These are phyloP conservation scores for Colletotrichum somersetense DNA, from an alignment of 2,329 filamentous ascomycete genomes.

Conservation along the genomic window DNA sequence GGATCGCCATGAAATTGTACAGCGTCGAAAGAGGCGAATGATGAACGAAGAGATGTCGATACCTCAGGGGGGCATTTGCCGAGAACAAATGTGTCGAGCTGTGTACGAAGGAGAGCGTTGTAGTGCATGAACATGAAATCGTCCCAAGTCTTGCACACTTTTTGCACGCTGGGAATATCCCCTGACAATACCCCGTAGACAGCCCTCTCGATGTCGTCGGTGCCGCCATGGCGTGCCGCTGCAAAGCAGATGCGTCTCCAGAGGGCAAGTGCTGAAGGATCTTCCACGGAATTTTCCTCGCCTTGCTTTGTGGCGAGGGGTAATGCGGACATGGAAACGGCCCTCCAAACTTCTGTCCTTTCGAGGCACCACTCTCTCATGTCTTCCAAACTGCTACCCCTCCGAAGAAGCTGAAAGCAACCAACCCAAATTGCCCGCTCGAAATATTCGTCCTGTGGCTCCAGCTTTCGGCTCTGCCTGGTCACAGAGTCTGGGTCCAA, in stretches of 20 bases:
- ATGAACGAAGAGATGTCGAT: slow-evolving; percentile 66
- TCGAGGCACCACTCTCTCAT: slow-evolving; percentile 90
- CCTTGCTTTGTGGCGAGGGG: slow-evolving; percentile 65
- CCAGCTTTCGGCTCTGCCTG: slow-evolving; percentile 80
- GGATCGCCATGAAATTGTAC: slow-evolving; percentile 72
- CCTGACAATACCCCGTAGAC: slow-evolving; percentile 93
- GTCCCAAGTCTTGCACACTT: slow-evolving; percentile 84
- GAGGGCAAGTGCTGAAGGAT: slow-evolving; percentile 66
- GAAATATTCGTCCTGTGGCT: slow-evolving; percentile 87
- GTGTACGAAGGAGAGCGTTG: slow-evolving; percentile 84
- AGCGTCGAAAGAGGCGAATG: slow-evolving; percentile 74
- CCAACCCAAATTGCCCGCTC: slow-evolving; percentile 93
- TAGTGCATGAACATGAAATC: slow-evolving; percentile 90
- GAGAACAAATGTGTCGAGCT: slow-evolving; percentile 80
- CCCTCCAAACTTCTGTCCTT: slow-evolving; percentile 89
- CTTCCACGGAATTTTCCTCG: slow-evolving; percentile 54
- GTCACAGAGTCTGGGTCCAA: slow-evolving; percentile 92
- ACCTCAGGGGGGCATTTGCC: slow-evolving; percentile 66
- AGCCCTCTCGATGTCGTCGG: slow-evolving; percentile 84
- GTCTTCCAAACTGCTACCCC: slow-evolving; percentile 79
- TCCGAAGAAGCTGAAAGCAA: slow-evolving; percentile 92
- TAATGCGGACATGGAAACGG: slow-evolving; percentile 82
- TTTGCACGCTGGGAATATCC: slow-evolving; percentile 81
- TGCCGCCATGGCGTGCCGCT: slow-evolving; percentile 75
- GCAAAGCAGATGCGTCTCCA: slow-evolving; percentile 85